Conservation (phyloP, 2,329 filamentous ascomycete species). For the Fonsecaea pedrosoi region DNA sequence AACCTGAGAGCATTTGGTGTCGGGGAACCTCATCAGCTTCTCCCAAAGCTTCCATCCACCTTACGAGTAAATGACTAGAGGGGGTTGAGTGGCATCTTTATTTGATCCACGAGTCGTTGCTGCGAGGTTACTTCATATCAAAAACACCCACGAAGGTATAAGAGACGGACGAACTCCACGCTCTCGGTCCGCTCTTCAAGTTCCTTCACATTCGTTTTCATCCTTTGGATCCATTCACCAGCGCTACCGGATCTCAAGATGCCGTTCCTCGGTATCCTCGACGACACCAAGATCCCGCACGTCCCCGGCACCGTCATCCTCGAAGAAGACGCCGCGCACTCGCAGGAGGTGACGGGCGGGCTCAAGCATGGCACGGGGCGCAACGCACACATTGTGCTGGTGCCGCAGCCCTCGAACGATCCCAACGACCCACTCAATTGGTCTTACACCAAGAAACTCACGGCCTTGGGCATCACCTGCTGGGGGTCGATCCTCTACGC, state of each 20-base stretch:
- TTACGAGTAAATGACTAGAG: background rate
- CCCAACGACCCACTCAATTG: conserved; percentile 52
- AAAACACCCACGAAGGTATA: background rate
- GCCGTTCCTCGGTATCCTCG: conserved; percentile 40
- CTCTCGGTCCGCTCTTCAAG: background rate
- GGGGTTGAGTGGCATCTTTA: background rate
- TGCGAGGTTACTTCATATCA: background rate
- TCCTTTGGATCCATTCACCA: background rate
- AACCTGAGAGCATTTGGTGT: background rate
- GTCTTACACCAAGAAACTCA: conserved; percentile 42
- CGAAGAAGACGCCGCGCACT: conserved; percentile 27
- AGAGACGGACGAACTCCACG: conserved; percentile 3
- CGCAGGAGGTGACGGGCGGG: conserved; percentile 22
- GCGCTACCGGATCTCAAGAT: conserved; percentile 16
- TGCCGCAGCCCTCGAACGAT: conserved; percentile 47
- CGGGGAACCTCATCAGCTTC: background rate
- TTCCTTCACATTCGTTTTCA: background rate
- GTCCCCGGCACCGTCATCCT: conserved; percentile 45
- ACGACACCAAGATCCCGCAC: conserved; percentile 43
- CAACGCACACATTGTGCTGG: conserved; percentile 43
- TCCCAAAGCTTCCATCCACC: background rate
- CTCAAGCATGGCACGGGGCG: conserved; percentile 33
- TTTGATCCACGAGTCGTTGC: background rate
- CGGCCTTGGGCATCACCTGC: conserved; percentile 43
- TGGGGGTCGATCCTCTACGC: conserved; percentile 45